These are phyloP conservation scores for Mycena citricolor DNA, from an alignment of 1,284 basidiomycete genomes.

Conservation along the genomic window DNA sequence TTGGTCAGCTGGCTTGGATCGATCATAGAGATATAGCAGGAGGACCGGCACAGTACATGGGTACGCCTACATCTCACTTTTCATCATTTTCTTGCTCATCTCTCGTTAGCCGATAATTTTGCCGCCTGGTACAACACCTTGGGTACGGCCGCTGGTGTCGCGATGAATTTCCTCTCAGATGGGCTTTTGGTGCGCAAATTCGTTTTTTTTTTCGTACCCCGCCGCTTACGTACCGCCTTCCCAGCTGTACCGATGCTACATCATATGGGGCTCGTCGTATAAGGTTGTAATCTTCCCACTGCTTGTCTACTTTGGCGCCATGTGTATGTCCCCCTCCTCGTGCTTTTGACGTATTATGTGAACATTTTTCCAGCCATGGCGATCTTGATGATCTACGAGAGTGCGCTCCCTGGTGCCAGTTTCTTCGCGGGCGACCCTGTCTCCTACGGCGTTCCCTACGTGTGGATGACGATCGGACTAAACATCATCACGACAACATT, in stretches of 20 bases:
- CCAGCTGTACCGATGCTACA: constrained; percentile 32
- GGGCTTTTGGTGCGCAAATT: constrained; percentile 29
- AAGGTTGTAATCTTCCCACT: constrained; percentile 25
- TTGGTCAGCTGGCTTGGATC: constrained; percentile 30
- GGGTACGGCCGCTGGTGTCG: constrained; percentile 27
- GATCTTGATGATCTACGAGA: constrained; percentile 28
- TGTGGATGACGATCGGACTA: constrained; percentile 27
- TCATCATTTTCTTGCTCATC: no score
- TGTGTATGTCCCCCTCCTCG: constrained; percentile 24
- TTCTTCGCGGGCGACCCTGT: constrained; percentile 26
- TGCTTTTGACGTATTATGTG: no score
- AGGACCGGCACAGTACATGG: constrained; percentile 28
- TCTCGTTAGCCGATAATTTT: constrained; percentile 22
- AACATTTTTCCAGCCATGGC: constrained; percentile 24
- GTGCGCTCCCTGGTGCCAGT: constrained; percentile 25
- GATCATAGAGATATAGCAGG: constrained; percentile 28
- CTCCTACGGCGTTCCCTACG: constrained; percentile 28
- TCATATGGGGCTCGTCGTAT: constrained; percentile 29
- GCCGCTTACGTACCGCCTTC: neutral
- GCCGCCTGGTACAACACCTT: constrained; percentile 29
- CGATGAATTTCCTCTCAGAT: constrained; percentile 30
- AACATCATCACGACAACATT: constrained; percentile 30
- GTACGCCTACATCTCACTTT: no score
- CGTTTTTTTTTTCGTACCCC: neutral
- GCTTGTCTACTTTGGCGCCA: constrained; percentile 28